phyloP scores from a whole-genome alignment of 148 eudicot species.

The Cornus controversa region DNA sequence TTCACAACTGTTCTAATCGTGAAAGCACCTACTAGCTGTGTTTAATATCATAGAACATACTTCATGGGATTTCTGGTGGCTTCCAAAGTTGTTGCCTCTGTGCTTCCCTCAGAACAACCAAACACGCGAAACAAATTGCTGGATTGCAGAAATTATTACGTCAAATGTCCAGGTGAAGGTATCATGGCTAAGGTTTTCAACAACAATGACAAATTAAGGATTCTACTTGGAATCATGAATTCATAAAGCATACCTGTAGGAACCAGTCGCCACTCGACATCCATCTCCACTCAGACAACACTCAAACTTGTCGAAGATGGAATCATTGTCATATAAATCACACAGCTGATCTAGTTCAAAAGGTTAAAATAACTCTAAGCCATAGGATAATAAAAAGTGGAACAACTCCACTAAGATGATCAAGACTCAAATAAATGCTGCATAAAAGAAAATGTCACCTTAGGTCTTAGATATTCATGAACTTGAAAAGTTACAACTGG shows the following conservation, averaged over 20 bases:
- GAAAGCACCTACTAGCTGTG: neutral
- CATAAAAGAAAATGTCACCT: conserved; percentile 22
- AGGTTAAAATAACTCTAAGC: neutral
- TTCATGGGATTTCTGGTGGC: conserved; percentile 51
- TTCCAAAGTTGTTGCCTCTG: conserved; percentile 48
- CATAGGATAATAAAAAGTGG: neutral
- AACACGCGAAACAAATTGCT: conserved; percentile 55
- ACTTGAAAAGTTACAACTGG: conserved; percentile 46
- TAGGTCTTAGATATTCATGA: conserved; percentile 43
- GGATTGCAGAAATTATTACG: conserved; percentile 1
- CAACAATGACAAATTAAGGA: neutral
- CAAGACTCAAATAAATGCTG: neutral
- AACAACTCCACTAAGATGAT: neutral
- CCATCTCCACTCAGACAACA: conserved; percentile 51
- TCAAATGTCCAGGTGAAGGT: neutral
- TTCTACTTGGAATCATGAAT: neutral
- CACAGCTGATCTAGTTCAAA: conserved; percentile 28
- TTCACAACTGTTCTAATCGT: neutral
- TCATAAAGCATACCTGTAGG: conserved; percentile 31
- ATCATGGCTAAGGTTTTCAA: neutral
- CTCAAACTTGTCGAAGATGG: conserved; percentile 46
- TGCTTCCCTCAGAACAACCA: conserved; percentile 39
- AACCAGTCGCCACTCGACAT: conserved; percentile 36
- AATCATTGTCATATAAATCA: conserved; percentile 44
- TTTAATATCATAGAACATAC: conserved; percentile 12